A percentile compares a stretch with the other conserved stretches of the same genome.
These are phyloP conservation scores for Irpex rosettiformis DNA, from an alignment of 1,284 basidiomycete species.

Conservation along the genomic window DNA sequence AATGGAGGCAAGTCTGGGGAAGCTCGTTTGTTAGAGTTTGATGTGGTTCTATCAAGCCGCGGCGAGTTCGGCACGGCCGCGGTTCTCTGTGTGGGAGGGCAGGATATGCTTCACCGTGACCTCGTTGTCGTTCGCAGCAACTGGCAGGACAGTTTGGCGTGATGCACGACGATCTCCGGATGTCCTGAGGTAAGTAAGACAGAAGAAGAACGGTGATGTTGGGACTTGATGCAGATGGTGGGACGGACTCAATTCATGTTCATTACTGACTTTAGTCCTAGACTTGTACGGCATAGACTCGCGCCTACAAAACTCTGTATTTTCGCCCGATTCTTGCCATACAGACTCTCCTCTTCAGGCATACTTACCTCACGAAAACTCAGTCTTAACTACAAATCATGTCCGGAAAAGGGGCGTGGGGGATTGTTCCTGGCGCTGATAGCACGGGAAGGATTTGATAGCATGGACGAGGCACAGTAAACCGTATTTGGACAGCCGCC, in stretches of 20 bases:
- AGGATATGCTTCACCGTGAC: neutral
- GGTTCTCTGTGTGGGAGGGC: neutral
- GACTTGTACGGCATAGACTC: too few relatives aligned
- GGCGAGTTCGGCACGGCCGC: neutral
- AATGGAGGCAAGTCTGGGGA: neutral
- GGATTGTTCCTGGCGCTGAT: slow-evolving; percentile 3
- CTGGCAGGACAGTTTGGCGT: neutral
- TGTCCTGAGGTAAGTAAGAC: neutral
- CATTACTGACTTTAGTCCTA: too few relatives aligned
- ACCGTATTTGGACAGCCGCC: slow-evolving; percentile 9
- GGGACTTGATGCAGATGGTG: too few relatives aligned
- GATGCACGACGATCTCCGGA: neutral
- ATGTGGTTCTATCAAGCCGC: neutral
- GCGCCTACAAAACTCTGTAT: neutral
- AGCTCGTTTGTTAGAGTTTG: neutral
- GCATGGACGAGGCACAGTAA: slow-evolving; percentile 9
- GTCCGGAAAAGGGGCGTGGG: slow-evolving; percentile 1
- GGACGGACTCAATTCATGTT: too few relatives aligned
- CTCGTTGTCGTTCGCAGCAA: neutral
- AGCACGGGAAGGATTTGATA: neutral
- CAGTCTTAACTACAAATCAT: neutral
- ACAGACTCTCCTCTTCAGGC: neutral
- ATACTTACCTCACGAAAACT: neutral
- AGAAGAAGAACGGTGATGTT: neutral
- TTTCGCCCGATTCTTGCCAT: neutral